A percentile compares a stretch with the other conserved stretches of the same genome.
Conservation (phyloP, 1,284 basidiomycete species). For the Cystobasidium pallidum region DNA sequence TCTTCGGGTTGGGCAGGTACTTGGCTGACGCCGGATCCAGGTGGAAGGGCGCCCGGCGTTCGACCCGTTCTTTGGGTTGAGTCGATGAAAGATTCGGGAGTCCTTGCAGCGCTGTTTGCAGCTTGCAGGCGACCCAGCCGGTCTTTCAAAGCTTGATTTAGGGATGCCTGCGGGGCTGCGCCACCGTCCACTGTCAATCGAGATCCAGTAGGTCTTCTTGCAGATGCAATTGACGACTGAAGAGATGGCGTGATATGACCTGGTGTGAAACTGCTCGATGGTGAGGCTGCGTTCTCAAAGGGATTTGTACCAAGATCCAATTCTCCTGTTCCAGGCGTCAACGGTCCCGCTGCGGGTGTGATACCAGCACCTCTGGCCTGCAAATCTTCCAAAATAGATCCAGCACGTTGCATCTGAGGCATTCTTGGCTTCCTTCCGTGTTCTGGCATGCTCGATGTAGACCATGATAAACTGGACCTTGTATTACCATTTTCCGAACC, state of each 20-base stretch:
- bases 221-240: slow-evolving; percentile 33
- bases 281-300: slow-evolving; percentile 18
- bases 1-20: neutral
- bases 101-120: slow-evolving; percentile 1
- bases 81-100: slow-evolving; percentile 2
- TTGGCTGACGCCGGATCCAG: slow-evolving; percentile 10
- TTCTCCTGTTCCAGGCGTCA: slow-evolving; percentile 29
- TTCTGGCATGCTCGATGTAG: slow-evolving; percentile 16
- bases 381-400: slow-evolving; percentile 34
- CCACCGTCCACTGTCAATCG: neutral
- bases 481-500: neutral
- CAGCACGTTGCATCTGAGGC: slow-evolving; percentile 11
- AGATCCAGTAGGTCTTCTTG: slow-evolving; percentile 5
- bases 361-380: slow-evolving; percentile 25
- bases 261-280: slow-evolving; percentile 5
- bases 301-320: slow-evolving; percentile 41
- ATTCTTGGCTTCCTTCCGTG: neutral
- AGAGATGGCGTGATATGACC: slow-evolving; percentile 25
- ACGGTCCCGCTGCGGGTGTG: neutral
- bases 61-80: slow-evolving; percentile 4
- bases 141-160: slow-evolving; percentile 6
- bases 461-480: slow-evolving; percentile 4
- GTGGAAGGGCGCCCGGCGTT: slow-evolving; percentile 2
- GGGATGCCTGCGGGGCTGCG: neutral
- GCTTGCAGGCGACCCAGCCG: slow-evolving; percentile 16